Percentiles rank a stretch among this genome's conserved stretches.
Conservation (phyloP, 2,329 filamentous ascomycete genomes). For the Knoxdaviesia proteae region DNA sequence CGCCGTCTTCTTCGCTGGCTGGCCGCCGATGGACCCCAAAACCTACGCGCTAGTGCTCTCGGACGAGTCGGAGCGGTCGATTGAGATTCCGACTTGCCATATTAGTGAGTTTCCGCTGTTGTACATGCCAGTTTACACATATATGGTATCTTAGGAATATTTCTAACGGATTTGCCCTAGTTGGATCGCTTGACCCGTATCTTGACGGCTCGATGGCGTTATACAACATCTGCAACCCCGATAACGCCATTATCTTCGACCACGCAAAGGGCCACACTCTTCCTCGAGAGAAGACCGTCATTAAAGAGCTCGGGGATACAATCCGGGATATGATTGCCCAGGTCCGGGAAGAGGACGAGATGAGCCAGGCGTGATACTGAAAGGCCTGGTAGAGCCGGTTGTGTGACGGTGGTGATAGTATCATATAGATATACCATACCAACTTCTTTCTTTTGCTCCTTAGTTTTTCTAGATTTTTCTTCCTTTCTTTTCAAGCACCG, state of each 20-base stretch:
- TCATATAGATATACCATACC: neutral
- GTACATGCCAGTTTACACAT: neutral
- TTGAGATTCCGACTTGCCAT: slow-evolving; percentile 30
- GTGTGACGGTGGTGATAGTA: neutral
- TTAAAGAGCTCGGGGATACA: slow-evolving; percentile 24
- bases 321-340: slow-evolving; percentile 13
- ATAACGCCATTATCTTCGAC: slow-evolving; percentile 39
- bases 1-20: slow-evolving; percentile 30
- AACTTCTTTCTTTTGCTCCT: neutral
- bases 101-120: slow-evolving; percentile 17
- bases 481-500: neutral
- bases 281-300: slow-evolving; percentile 27
- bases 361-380: neutral
- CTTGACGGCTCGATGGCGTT: slow-evolving; percentile 38
- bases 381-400: neutral
- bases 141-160: neutral
- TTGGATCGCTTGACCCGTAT: slow-evolving; percentile 37
- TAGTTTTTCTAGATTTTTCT: neutral
- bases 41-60: slow-evolving; percentile 18
- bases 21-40: slow-evolving; percentile 26
- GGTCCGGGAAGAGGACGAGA: neutral
- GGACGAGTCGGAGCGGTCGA: slow-evolving; percentile 25
- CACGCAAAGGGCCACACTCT: slow-evolving; percentile 44
- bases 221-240: slow-evolving; percentile 39
- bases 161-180: slow-evolving; percentile 7